Percentiles rank a stretch among this genome's conserved stretches.
These are phyloP conservation scores for Colletotrichum sp. DNA, from an alignment of 2,329 filamentous ascomycete species.

Conservation along the genomic window DNA sequence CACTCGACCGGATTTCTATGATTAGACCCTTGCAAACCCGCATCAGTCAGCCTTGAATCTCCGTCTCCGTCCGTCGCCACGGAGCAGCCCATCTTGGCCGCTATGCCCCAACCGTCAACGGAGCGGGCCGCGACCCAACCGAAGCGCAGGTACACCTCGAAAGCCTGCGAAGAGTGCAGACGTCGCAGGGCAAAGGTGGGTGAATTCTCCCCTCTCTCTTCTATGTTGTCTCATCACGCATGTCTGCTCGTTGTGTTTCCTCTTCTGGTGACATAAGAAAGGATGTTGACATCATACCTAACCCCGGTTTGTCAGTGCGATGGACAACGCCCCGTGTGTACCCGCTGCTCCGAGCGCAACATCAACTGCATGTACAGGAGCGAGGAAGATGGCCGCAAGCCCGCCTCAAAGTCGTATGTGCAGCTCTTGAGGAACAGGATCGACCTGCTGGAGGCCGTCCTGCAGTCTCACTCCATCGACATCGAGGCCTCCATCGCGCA, in stretches of 20 bases:
- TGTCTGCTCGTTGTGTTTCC: background rate
- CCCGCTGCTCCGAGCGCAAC: slow-evolving; percentile 31
- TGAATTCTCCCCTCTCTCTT: background rate
- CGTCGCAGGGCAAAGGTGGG: slow-evolving; percentile 37
- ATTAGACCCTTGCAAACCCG: background rate
- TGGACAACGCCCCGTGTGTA: slow-evolving; percentile 33
- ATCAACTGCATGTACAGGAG: slow-evolving; percentile 32
- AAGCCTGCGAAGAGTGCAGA: slow-evolving; percentile 40
- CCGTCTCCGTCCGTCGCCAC: background rate
- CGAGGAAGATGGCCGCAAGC: slow-evolving; percentile 35
- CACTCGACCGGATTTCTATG: background rate
- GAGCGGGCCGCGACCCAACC: slow-evolving; percentile 8
- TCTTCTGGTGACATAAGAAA: too few species aligned
- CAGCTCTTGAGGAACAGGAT: slow-evolving; percentile 35
- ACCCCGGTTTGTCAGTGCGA: slow-evolving; percentile 30
- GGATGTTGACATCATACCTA: background rate
- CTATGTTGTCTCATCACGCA: background rate
- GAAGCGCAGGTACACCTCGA: slow-evolving; percentile 24
- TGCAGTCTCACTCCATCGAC: slow-evolving; percentile 33
- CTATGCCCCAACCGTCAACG: slow-evolving; percentile 5
- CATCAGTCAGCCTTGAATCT: background rate
- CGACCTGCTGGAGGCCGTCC: slow-evolving; percentile 31
- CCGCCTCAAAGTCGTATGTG: slow-evolving; percentile 37
- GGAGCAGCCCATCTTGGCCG: background rate
- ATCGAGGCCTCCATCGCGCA: slow-evolving; percentile 27